Percentiles rank a stretch among this genome's conserved stretches.
These are phyloP conservation scores for Benincasa hispida DNA, from an alignment of 306 rosid species.

Conservation along the genomic window DNA sequence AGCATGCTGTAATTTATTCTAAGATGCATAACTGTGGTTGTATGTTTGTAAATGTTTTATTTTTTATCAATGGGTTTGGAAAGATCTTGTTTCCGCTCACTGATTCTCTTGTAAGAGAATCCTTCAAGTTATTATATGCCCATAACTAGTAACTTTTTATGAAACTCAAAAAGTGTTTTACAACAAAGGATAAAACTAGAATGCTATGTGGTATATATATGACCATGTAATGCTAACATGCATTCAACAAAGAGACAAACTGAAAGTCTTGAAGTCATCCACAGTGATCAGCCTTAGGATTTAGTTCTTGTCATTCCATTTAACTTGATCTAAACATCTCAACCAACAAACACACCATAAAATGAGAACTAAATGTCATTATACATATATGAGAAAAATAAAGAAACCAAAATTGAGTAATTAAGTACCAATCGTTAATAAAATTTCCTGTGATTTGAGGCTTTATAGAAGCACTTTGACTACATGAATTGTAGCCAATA, in stretches of 20 bases:
- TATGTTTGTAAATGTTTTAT: too few species aligned
- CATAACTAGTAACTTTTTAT: neutral
- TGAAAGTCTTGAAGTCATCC: neutral
- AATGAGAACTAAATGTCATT: neutral
- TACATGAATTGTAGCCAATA: constrained; percentile 52
- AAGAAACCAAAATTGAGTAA: neutral
- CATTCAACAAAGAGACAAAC: neutral
- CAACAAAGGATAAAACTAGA: neutral
- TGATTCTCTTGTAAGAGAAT: too few species aligned
- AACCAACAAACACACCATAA: neutral
- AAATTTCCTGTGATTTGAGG: constrained; percentile 60
- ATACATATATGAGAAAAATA: neutral
- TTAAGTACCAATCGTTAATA: constrained; percentile 65
- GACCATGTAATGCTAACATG: neutral
- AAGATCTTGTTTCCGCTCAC: too few species aligned
- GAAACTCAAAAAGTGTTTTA: neutral
- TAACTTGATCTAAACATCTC: neutral
- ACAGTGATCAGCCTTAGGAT: too few species aligned
- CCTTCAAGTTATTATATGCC: neutral
- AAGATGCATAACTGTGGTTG: too few species aligned
- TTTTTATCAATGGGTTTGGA: too few species aligned
- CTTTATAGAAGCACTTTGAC: constrained; percentile 61
- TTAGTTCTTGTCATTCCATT: neutral
- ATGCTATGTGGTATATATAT: neutral
- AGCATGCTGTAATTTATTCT: too few species aligned